Conservation (phyloP, 176 grass and related monocot genomes). For the Puccinellia tenuiflora region DNA sequence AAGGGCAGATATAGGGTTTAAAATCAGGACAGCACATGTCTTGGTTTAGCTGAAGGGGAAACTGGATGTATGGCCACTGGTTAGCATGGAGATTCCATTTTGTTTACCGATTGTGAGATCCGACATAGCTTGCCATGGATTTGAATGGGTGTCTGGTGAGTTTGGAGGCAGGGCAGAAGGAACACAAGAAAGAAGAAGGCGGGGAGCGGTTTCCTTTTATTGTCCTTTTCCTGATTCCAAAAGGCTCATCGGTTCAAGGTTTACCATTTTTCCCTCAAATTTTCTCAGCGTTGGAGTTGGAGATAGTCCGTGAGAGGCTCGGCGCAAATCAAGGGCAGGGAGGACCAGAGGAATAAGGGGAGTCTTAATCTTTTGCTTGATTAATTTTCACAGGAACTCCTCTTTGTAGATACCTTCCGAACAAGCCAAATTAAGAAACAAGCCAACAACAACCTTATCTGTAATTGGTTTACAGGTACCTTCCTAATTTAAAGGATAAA, state of each 20-base stretch:
- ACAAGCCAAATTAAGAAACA: not conserved
- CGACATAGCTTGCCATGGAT: not conserved
- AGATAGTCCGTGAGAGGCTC: not conserved
- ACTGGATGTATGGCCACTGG: not conserved
- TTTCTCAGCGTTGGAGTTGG: not conserved
- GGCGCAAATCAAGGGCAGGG: not conserved
- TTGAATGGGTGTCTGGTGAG: not conserved
- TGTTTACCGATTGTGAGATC: not conserved
- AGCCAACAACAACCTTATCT: not conserved
- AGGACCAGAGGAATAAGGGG: not conserved
- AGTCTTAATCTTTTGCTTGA: not conserved
- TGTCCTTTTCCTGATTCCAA: not conserved
- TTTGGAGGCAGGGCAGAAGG: not conserved
- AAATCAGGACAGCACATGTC: not conserved
- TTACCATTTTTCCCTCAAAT: not conserved
- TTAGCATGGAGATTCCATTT: not conserved
- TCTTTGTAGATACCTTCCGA: not conserved
- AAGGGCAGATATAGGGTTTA: not conserved
- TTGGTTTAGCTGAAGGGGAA: not conserved
- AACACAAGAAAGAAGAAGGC: not conserved
- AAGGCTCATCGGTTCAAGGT: not conserved
- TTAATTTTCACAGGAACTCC: not conserved
- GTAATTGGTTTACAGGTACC: not conserved
- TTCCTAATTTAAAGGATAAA: not conserved
- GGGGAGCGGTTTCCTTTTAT: not conserved